Evolutionary conservation across 2,329 filamentous ascomycete genomes (phyloP), one percentile per base, ranked within the genome.

Genomic region (Sarocladium kiliense): DNA sequence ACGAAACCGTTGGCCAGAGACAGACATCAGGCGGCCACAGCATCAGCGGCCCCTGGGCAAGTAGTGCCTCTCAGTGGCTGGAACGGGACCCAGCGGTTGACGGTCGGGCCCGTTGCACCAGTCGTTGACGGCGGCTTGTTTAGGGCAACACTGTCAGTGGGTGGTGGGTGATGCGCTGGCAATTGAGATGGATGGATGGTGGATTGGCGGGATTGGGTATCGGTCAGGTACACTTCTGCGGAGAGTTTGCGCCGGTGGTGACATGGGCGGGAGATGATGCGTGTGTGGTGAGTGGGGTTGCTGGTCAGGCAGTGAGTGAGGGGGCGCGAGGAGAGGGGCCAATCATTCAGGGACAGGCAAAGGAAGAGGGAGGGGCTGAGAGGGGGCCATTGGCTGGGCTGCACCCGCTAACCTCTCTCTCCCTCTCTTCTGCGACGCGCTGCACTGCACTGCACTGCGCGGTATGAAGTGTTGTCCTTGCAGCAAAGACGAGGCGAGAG

Each of bases 91-190:
- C 12, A 18, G 23, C 23, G 44, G 23, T 30, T 47, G 44, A 47
- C 47, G 47, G 47, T 51, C 19, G 47, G 47, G 47, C 47, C 47
- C 47, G 47, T 51, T 51, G 30, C 27, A 36, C 47, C 47, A 36
- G 30, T 14, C 21, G n/a, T 6, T 34, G 47, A n/a, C 47, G 16
- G 27, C 47, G 47, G 47, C 18, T 47, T 16, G 12, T n/a, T 5
- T 39, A 39, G 44, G 16, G 44, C 23, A 11, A n/a, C 12, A 21
- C 44, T 18, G 21, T 10, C 7, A 11, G 21, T 32, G n/a, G 10
- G 5, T 3, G 27, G 2, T 18, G 9, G 11, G 23, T 36, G 47
- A 51, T 51, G 47, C 47, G 47, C 30, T 51, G 47, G 47, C 47
- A n/a, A n/a, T 34, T 11, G 27, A 21, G 21, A 18, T 6, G 12